Evolutionary conservation across 495 filamentous ascomycete species (phyloP).

Genomic region (Annulohypoxylon bovei): DNA sequence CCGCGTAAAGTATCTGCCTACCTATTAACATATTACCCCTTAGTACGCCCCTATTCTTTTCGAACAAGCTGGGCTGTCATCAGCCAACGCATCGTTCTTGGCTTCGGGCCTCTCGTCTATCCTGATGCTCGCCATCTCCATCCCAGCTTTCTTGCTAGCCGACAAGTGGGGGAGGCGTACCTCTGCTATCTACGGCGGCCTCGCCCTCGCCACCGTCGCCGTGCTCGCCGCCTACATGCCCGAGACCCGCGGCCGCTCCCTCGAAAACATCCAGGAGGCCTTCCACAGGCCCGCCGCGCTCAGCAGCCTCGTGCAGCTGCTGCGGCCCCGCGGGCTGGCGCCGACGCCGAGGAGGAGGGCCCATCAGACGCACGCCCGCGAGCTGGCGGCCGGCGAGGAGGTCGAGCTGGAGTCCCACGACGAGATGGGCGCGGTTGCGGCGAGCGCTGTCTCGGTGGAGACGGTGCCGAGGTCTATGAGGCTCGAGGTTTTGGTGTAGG

Average conservation of each 20-base stretch:
- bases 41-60: conserved; percentile 66
- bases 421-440: conserved; percentile 16
- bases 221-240: conserved; percentile 67
- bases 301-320: conserved; percentile 9
- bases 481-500: conserved; percentile 28
- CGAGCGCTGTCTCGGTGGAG: conserved; percentile 31
- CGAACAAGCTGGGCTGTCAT: conserved; percentile 58
- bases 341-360: conserved; percentile 21
- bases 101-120: conserved; percentile 63
- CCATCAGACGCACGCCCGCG: conserved; percentile 7
- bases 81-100: conserved; percentile 57
- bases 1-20: not conserved
- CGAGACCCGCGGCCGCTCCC: conserved; percentile 65
- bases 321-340: conserved; percentile 23
- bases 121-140: conserved; percentile 58
- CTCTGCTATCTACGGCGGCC: conserved; percentile 65
- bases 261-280: conserved; percentile 68
- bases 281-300: conserved; percentile 50
- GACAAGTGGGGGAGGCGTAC: conserved; percentile 73
- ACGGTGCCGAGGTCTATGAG: conserved; percentile 27
- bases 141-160: conserved; percentile 63
- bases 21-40: conserved; percentile 1
- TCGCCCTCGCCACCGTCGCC: conserved; percentile 58
- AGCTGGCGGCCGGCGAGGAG: conserved; percentile 21
- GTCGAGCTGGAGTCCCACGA: conserved; percentile 23